Base-by-base conservation (phyloP, 176 grass and related monocot species). In the Oropetium thomaeum region DNA sequence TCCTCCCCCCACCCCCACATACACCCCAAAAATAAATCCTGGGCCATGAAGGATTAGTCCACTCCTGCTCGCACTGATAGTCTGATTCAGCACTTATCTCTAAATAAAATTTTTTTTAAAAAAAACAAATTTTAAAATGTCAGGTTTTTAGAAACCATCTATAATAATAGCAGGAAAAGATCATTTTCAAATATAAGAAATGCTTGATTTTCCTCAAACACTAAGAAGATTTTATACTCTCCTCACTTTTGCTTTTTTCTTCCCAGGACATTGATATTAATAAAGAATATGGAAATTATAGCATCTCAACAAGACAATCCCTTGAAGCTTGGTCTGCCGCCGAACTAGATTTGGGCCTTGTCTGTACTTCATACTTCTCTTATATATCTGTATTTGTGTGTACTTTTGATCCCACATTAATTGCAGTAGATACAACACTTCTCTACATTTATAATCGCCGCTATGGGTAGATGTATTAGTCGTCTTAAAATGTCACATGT, bases 331-430 rank as follows among this genome's bases (percentile, higher is more conserved):
- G 95, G 95, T 83, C 81, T 71, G 84, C 76, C 34, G 48, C 52
- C 31, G 86, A 93, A 75, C 27, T 97, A 69, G 89, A 97, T 81
- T 77, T 93, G 74, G 86, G 86, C 81, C 90, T 97, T 78, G 95
- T 93, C 89, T 83, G 91, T 82, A 81, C 41, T 79, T 31, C 54
- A 10, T 33, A 70, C 10, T 9, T 26, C 51, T 65, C 76, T 15
- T 38, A 63, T 48, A 48, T 38, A 76, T 83, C 71, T 39, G 40
- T 77, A 37, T 59, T 30, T 22, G 37, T 59, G 38, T 22, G 37
- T 67, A 33, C 17, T 37, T 79, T 59, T 85, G 15, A 44, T 58
- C 51, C 11, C 10, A 58, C 22, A 67, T 59, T 6, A 52, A 23
- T 20, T 2, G 1, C 1, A 10, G 22, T 66, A 49, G 30, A n/a